These are phyloP conservation scores for Furculomyces boomerangus DNA, from an alignment of 371 early-diverging fungal genomes.

Conservation along the genomic window DNA sequence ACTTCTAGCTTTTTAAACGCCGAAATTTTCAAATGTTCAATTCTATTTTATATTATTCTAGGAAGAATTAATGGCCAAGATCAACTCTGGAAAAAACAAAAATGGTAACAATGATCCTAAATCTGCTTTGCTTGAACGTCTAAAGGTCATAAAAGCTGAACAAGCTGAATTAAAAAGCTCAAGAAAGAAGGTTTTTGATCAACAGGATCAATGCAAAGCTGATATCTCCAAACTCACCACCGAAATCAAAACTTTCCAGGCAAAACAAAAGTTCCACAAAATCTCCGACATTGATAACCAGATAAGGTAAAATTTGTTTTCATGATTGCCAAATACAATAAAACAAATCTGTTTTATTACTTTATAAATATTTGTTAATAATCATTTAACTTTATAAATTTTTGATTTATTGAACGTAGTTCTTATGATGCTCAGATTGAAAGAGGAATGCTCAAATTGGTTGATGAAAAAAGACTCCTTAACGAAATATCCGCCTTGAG, in stretches of 20 bases:
- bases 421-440: slow-evolving; percentile 61
- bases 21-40: not conserved
- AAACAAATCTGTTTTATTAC: no score
- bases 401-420: slow-evolving; percentile 11
- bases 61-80: slow-evolving; percentile 32
- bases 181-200: slow-evolving; percentile 49
- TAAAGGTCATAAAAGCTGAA: slow-evolving; percentile 49
- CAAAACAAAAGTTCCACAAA: slow-evolving; percentile 60
- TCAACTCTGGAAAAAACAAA: slow-evolving; percentile 10
- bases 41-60: slow-evolving; percentile 20
- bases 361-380: not conserved
- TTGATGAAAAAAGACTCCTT: slow-evolving; percentile 73
- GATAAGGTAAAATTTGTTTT: slow-evolving; percentile 20
- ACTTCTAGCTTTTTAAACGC: not conserved
- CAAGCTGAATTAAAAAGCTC: slow-evolving; percentile 41
- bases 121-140: slow-evolving; percentile 33
- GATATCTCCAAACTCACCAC: slow-evolving; percentile 56
- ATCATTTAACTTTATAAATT: not conserved
- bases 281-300: slow-evolving; percentile 58
- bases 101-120: slow-evolving; percentile 26
- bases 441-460: slow-evolving; percentile 49
- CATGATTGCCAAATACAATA: no score
- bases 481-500: slow-evolving; percentile 63
- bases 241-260: slow-evolving; percentile 49
- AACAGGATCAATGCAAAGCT: slow-evolving; percentile 42